Percentiles rank a stretch among this genome's conserved stretches.
phyloP scores from a whole-genome alignment of 495 filamentous ascomycete genomes.

The Daldinia vernicosa region DNA sequence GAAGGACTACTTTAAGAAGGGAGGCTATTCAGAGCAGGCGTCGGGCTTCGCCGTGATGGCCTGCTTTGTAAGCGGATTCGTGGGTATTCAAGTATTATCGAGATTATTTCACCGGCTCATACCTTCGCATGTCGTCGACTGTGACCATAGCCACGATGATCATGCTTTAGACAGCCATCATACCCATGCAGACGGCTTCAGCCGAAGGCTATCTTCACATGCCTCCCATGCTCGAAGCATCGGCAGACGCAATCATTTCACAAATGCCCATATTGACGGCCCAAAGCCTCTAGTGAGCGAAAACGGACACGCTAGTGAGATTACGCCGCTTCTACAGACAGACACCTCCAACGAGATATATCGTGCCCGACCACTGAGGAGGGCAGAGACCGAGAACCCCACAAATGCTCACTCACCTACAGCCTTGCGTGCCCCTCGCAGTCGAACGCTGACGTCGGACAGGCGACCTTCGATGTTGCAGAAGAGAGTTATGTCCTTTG shows the following conservation, averaged over 20 bases:
- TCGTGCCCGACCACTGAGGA: slow-evolving; percentile 16
- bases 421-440: slow-evolving; percentile 11
- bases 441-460: slow-evolving; percentile 34
- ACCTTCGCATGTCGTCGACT: slow-evolving; percentile 93
- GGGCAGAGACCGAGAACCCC: slow-evolving; percentile 38
- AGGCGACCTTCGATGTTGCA: slow-evolving; percentile 58
- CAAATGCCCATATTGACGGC: slow-evolving; percentile 19
- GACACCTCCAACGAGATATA: slow-evolving; percentile 21
- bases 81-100: slow-evolving; percentile 85
- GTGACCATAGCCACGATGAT: slow-evolving; percentile 80
- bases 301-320: slow-evolving; percentile 46
- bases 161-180: slow-evolving; percentile 49
- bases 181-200: slow-evolving; percentile 40
- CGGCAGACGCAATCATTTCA: slow-evolving; percentile 13
- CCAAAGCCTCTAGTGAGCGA: slow-evolving; percentile 19
- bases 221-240: slow-evolving; percentile 41
- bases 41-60: slow-evolving; percentile 79
- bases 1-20: slow-evolving; percentile 74
- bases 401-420: slow-evolving; percentile 12
- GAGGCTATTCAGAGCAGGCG: slow-evolving; percentile 67
- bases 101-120: slow-evolving; percentile 81
- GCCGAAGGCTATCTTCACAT: slow-evolving; percentile 42
- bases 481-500: slow-evolving; percentile 68
- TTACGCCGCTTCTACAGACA: slow-evolving; percentile 48
- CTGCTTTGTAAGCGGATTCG: slow-evolving; percentile 81